Base-by-base conservation (phyloP, 208 protist species). In the Balamuthia mandrillaris region DNA sequence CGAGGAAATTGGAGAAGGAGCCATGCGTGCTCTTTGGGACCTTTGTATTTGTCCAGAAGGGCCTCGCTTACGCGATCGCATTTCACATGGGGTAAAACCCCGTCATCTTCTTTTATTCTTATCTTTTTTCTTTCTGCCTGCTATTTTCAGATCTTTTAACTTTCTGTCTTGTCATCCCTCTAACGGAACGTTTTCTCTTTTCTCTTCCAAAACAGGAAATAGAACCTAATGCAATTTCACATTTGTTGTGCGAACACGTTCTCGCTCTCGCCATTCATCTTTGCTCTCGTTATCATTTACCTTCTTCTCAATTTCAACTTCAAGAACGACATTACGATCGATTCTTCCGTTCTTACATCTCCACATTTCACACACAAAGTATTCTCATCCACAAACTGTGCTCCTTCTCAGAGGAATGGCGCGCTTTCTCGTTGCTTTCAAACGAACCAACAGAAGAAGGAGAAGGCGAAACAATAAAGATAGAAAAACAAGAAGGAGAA, bases 291-390 rank as follows among this genome's bases (percentile, higher is more conserved):
- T 81, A 79, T 35, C 44, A 79, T 35, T 18, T 3, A 52, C 1
- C 33, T n/a, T 49, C 3, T 35, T 18, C 21, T 39, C 45, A 29
- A 1, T 12, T 27, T 0, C 16, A 33, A 3, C 66, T 27, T 42
- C 18, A 56, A n/a, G n/a, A n/a, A 56, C 12, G 39, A 3, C 2
- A 2, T 54, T 31, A 39, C 2, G n/a, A 14, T 37, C 65, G 49
- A 10, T 31, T 10, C 49, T 3, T 35, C 39, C n/a, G 72, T 37
- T 54, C 45, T 1, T 81, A 81, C 51, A 9, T 49, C 12, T 81
- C 72, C 9, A 61, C 72, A 21, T 81, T 81, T 39, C 72, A 81
- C 72, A 81, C 72, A 14, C 54, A 81, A 49, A 49, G 60, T 39
- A 35, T 81, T 12, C 49, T 81, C 29, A 49, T 81, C 31, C 24